Evolutionary conservation across 2,329 filamentous ascomycete species (phyloP), one percentile per base, ranked within the genome.

Genomic region (Ceratocystis albifundus): DNA sequence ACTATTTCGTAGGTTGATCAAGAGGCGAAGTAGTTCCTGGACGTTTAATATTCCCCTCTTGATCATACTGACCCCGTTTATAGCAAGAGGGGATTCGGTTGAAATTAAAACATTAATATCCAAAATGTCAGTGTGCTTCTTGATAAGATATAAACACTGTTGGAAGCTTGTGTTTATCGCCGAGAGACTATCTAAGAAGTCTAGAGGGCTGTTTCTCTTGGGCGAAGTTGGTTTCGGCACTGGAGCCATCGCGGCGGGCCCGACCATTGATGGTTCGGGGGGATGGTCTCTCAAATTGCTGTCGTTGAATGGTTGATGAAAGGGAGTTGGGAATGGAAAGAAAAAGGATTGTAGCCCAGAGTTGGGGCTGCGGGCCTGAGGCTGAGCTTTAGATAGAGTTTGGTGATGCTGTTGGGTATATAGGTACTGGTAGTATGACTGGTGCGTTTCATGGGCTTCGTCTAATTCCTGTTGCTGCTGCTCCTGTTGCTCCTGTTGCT

Each of bases 1-100:
- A 50, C 7, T 61, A 15, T 68, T 71, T 64, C 72, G 72, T 0
- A 74, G 62, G 2, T 66, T 64, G 10, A 72, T 71, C 48, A 74
- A 68, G 28, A 72, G 48, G 36, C 68, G 61, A 20, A 74, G 70
- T 57, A 72, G 73, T 15, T 74, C 70, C 25, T 74, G 72, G 2
- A 69, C 59, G 2, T 64, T 64, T 45, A 66, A 69, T 44, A 74
- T 68, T 2, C 70, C 69, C 15, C 65, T 44, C 5, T 73, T 70
- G n/a, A 71, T 71, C n/a, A 64, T 69, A 59, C 68, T 68, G 6
- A 65, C 44, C 4, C 61, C 46, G 2, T 66, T 55, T 0, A 68
- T 64, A 4, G 64, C 55, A 5, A 67, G 62, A 69, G 71, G 72
- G 62, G 45, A 72, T 70, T 70, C 62, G 2, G 53, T 25, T 8